Evolutionary conservation across 73 alveolate species (phyloP).

Genomic region (Paramecium sonneborni): DNA sequence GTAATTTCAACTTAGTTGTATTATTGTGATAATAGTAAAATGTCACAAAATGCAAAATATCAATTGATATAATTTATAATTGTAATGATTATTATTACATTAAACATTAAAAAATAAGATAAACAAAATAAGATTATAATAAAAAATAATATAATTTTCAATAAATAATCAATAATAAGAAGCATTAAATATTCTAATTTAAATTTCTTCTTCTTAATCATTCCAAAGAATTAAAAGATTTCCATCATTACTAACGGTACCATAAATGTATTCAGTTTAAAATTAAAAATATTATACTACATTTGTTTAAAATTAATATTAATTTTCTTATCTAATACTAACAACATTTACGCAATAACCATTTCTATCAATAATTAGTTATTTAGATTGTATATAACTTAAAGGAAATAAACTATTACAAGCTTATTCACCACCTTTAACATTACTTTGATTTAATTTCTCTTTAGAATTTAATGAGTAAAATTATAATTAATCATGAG

Average conservation of each 20-base stretch:
- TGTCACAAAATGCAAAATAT: too few relatives aligned
- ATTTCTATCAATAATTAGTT: neutral
- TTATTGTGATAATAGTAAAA: too few relatives aligned
- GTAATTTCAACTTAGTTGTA: too few relatives aligned
- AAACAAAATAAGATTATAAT: too few relatives aligned
- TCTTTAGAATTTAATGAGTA: neutral
- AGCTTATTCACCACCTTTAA: neutral
- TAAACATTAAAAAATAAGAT: too few relatives aligned
- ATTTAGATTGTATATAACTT: neutral
- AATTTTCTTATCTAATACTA: neutral
- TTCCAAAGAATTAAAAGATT: neutral
- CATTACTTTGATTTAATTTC: neutral
- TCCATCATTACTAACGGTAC: neutral
- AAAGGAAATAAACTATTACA: neutral
- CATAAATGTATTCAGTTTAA: neutral
- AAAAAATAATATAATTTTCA: too few relatives aligned
- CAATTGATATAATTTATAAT: too few relatives aligned
- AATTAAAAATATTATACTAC: neutral
- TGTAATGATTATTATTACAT: too few relatives aligned
- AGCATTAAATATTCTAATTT: neutral
- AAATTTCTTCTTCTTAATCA: neutral
- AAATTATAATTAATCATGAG: neutral
- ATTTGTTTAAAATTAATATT: neutral
- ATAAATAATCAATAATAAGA: neutral
- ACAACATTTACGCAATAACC: neutral